Evolutionary conservation across 306 rosid species (phyloP), one percentile per base, ranked within the genome.

Genomic region (Adenanthera pavonina): DNA sequence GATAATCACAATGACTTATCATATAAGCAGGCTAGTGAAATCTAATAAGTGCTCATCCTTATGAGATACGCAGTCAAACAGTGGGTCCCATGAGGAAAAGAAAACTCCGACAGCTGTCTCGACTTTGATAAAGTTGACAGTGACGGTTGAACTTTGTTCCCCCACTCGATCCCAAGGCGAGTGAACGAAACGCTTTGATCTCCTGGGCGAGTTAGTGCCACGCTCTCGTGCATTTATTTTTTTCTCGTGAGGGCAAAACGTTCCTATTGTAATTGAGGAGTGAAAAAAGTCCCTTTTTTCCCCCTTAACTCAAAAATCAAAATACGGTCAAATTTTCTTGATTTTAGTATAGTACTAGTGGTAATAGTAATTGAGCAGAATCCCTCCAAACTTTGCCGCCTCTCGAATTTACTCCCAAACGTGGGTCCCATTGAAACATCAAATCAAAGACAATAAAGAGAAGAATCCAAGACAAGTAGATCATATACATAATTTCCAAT

Each of bases 1-100:
- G 74, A 78, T 81, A 81, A 54, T 53, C 25, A 0, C 0, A 0
- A 0, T 0, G 0, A 8, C 49, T 16, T 56, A 51, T 78, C 74
- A 80, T 38, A 38, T 69, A 77, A 52, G 76, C 1, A 0, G 0
- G 8, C 0, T 0, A 0, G 2, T 6, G 3, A 17, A 4, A 12
- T 0, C 1, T 70, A 2, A 19, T 69, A 54, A 19, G 69, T 6
- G 1, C 0, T 6, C 3, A 6, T 5, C 0, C 17, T 9, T 49
- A 48, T 46, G 2, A 49, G 44, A 57, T 52, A 46, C 41, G 57
- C 13, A 34, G 77, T 65, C 82, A 40, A 1, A 3, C 3, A 6
- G 48, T 3, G 74, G 85, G 78, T 13, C 82, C 84, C 76, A 40
- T 0, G 0, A 0, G 14, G 17, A 38, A 61, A n/a, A 43, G 13